Evolutionary conservation across 352 stramenopile species (phyloP).

Genomic region (Globisporangium mamillatum): DNA sequence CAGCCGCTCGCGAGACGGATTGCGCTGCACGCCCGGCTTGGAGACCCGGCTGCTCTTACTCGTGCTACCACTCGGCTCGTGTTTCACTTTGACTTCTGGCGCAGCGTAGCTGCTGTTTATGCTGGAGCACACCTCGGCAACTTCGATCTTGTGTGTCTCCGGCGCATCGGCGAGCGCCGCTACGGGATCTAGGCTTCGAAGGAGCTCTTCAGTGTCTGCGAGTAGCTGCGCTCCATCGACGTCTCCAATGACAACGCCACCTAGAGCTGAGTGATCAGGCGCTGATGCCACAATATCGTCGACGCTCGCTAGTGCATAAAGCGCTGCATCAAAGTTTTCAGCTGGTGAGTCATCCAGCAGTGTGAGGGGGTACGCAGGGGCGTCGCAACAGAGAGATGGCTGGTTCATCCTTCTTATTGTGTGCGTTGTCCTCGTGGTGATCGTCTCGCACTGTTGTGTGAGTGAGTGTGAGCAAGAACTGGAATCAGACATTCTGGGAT

Average conservation of each 20-base stretch:
- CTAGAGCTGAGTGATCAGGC: neutral
- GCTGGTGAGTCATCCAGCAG: neutral
- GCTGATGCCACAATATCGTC: neutral
- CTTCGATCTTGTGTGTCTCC: no score
- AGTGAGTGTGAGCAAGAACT: no score
- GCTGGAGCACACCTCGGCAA: neutral
- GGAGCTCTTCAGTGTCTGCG: conserved; percentile 4
- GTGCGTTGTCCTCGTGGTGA: no score
- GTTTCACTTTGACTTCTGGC: neutral
- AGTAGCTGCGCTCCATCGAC: conserved; percentile 6
- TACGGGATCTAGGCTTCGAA: neutral
- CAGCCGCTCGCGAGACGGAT: conserved; percentile 23
- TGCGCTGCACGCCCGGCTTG: conserved; percentile 17
- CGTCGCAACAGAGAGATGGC: no score
- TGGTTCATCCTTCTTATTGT: no score
- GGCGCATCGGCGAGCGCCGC: neutral
- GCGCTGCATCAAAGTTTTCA: neutral
- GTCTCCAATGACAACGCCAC: neutral
- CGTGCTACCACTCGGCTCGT: neutral
- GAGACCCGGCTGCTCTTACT: neutral
- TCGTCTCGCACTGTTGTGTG: no score
- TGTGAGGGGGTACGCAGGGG: no score
- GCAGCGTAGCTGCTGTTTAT: neutral
- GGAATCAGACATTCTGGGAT: no score
- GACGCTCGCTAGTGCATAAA: neutral